Conservation (phyloP, 2,329 filamentous ascomycete genomes). For the Neobulgaria alba region DNA sequence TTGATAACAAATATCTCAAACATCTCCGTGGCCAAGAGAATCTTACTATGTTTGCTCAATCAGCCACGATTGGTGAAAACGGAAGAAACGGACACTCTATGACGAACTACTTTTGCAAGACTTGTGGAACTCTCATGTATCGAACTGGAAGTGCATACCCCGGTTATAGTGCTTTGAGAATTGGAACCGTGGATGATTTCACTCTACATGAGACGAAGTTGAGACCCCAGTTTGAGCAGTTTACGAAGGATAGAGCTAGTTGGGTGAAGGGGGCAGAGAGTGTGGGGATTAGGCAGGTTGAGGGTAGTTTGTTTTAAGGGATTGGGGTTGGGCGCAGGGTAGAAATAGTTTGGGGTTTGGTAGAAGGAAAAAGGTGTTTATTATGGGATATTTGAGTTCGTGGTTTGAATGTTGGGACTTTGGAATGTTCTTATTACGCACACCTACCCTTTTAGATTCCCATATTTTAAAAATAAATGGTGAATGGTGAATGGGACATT, state of each 20-base stretch:
- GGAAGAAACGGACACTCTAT: conserved; percentile 38
- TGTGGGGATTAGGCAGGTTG: neutral
- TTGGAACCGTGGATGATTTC: conserved; percentile 57
- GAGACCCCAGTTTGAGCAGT: conserved; percentile 44
- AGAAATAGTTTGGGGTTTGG: too few species aligned
- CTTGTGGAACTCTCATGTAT: conserved; percentile 54
- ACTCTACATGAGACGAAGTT: conserved; percentile 46
- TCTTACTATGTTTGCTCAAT: conserved; percentile 38
- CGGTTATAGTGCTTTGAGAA: conserved; percentile 39
- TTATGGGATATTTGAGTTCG: too few species aligned
- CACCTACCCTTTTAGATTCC: too few species aligned
- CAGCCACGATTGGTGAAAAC: conserved; percentile 35
- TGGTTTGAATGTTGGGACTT: too few species aligned
- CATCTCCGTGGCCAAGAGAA: conserved; percentile 44
- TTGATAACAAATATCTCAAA: conserved; percentile 36
- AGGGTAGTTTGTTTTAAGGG: neutral
- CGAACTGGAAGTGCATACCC: conserved; percentile 38
- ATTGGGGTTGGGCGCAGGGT: neutral
- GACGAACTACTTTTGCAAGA: conserved; percentile 53
- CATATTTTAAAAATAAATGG: too few species aligned
- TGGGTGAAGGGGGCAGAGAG: conserved; percentile 39
- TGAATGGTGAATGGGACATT: too few species aligned
- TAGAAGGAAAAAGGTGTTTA: too few species aligned
- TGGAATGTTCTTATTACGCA: too few species aligned
- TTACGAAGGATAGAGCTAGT: conserved; percentile 39